A percentile compares a stretch with the other conserved stretches of the same genome.
Evolutionary conservation across 1,284 basidiomycete genomes (phyloP).

Genomic region (Puccinia brachypodii): DNA sequence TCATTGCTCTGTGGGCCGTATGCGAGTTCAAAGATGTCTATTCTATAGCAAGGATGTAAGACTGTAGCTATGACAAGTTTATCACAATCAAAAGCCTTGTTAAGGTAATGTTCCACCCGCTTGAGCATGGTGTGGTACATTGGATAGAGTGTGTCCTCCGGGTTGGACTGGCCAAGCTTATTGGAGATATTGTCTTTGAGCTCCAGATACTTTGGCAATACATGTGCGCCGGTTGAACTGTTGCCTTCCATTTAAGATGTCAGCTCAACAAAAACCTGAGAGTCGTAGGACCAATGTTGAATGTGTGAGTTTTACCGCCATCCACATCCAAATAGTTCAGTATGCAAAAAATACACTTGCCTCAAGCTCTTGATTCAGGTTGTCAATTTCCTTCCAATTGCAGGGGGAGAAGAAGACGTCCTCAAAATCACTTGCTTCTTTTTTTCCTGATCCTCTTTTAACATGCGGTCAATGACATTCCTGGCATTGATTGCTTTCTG

Average conservation of each 20-base stretch:
- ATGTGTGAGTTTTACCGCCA: not conserved
- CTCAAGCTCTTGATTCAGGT: not conserved
- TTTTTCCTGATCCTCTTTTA: not conserved
- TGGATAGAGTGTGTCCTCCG: not conserved
- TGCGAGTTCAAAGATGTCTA: not conserved
- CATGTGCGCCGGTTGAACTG: not conserved
- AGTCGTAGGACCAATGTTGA: not conserved
- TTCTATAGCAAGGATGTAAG: not conserved
- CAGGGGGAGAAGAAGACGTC: not conserved
- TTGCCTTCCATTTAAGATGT: slow-evolving; percentile 6
- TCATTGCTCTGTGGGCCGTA: not conserved
- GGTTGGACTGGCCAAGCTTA: not conserved
- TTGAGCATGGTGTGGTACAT: slow-evolving; percentile 7
- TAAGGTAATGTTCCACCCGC: not conserved
- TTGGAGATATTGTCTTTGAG: not conserved
- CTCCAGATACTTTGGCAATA: not conserved
- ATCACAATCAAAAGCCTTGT: not conserved
- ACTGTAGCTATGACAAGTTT: not conserved
- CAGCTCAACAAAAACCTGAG: not conserved
- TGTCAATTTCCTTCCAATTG: slow-evolving; percentile 9
- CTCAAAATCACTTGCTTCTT: not conserved
- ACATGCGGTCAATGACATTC: slow-evolving; percentile 2
- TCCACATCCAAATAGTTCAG: not conserved
- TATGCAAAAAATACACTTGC: not conserved
- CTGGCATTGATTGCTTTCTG: not conserved